Evolutionary conservation across 2,329 filamentous ascomycete species (phyloP), one percentile per base, ranked within the genome.

Genomic region (Atkinsonella hypoxylon): DNA sequence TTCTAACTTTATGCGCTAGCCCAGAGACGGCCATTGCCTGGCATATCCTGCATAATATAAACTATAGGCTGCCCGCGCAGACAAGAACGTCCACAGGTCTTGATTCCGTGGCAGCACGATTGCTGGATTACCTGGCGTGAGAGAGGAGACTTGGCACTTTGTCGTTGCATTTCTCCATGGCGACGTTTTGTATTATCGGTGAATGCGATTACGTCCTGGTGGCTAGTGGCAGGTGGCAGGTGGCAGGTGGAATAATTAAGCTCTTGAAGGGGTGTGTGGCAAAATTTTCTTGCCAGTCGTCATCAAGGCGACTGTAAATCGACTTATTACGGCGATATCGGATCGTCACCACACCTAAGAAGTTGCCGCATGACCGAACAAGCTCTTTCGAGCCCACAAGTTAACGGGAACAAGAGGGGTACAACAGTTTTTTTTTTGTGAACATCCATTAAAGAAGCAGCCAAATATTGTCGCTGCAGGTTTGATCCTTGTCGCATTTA

Each of bases 21-120:
- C 56, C 56, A n/a, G 38, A 56, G 46, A 48, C 46, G 53, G 56
- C 44, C 42, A 57, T 53, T 30, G 45, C 38, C 40, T 30, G 44
- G 52, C 56, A 58, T 36, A 48, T 52, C 36, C 48, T 54, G 56
- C 56, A 55, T 38, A 17, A 55, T 26, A 26, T 52, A 22, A 49
- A 34, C 22, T 30, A 39, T 38, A 45, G 26, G 43, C 20, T 30
- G 42, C 26, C 26, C 26, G 26, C 26, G 26, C 8, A 3, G 26
- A 5, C 26, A 22, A 22, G 20, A 5, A 5, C 20, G 20, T 22
- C 5, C 5, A 22, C 20, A 22, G 20, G 20, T 8, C 7, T 26
- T 26, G 26, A 4, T 26, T 26, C 8, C 26, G 5, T 22, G 5
- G 20, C 20, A 22, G 20, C 20, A 26, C 26, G 4, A 26, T 26